phyloP scores from a whole-genome alignment of 2,329 filamentous ascomycete genomes.

The Cyphellophora europaea region DNA sequence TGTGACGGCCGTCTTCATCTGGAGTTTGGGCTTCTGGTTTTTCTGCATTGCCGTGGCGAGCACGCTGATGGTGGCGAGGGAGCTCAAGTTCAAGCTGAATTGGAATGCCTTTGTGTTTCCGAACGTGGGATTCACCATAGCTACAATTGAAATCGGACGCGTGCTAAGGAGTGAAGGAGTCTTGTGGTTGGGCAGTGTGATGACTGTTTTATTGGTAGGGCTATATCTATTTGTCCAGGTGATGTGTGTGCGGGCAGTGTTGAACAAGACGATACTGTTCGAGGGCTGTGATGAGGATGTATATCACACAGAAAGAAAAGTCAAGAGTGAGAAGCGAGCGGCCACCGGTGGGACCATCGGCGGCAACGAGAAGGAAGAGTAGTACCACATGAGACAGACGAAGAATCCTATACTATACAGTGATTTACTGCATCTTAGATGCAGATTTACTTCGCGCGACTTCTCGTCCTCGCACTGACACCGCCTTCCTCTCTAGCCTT shows the following conservation, averaged over 20 bases:
- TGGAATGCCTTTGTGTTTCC: slow-evolving; percentile 62
- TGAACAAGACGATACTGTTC: slow-evolving; percentile 44
- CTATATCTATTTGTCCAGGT: slow-evolving; percentile 47
- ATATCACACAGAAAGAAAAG: slow-evolving; percentile 9
- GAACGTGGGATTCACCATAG: slow-evolving; percentile 54
- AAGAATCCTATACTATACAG: slow-evolving; percentile 1
- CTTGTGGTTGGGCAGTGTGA: slow-evolving; percentile 44
- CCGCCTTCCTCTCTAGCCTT: slow-evolving; percentile 2
- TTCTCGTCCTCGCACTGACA: slow-evolving; percentile 3
- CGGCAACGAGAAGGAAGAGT: not conserved
- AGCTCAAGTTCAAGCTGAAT: slow-evolving; percentile 39
- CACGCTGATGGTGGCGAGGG: slow-evolving; percentile 27
- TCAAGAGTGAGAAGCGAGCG: slow-evolving; percentile 7
- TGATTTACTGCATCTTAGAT: not conserved
- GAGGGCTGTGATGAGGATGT: slow-evolving; percentile 53
- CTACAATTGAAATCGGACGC: slow-evolving; percentile 49
- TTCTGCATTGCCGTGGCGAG: slow-evolving; percentile 42
- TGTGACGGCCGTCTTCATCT: slow-evolving; percentile 49
- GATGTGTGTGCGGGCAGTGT: slow-evolving; percentile 42
- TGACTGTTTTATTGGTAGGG: slow-evolving; percentile 46
- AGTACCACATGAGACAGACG: no score
- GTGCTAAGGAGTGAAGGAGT: slow-evolving; percentile 43
- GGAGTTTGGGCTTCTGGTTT: slow-evolving; percentile 53
- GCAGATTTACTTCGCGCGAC: slow-evolving; percentile 3
- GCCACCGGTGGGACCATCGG: not conserved